Evolutionary conservation across 192 early-diverging fungal genomes (phyloP).

Genomic region (Umbelopsis isabellina): DNA sequence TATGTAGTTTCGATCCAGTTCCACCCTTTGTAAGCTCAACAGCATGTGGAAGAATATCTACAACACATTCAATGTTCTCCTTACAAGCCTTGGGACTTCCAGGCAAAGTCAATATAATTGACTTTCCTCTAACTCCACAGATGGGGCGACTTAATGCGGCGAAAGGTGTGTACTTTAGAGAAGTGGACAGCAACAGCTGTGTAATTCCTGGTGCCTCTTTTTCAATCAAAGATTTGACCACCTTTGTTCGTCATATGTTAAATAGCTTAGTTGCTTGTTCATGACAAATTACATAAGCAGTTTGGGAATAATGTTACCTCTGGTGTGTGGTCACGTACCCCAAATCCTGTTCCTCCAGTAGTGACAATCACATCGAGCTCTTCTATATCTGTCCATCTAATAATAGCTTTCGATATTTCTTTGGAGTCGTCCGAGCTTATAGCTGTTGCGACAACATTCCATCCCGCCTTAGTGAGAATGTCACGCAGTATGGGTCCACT

Average conservation of each 20-base stretch:
- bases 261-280: background rate
- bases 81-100: slow-evolving; percentile 85
- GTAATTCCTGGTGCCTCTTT: slow-evolving; percentile 71
- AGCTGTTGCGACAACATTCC: slow-evolving; percentile 42
- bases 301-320: slow-evolving; percentile 55
- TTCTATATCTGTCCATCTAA: slow-evolving; percentile 51
- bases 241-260: background rate
- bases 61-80: slow-evolving; percentile 81
- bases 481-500: slow-evolving; percentile 65
- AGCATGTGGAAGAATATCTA: slow-evolving; percentile 82
- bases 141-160: slow-evolving; percentile 87
- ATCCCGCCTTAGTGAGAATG: slow-evolving; percentile 36
- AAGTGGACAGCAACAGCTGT: slow-evolving; percentile 74
- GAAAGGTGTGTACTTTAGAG: slow-evolving; percentile 83
- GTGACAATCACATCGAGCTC: slow-evolving; percentile 74
- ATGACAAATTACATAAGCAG: background rate
- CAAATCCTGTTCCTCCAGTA: slow-evolving; percentile 94
- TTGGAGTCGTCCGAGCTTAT: slow-evolving; percentile 59
- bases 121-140: slow-evolving; percentile 59
- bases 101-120: slow-evolving; percentile 84
- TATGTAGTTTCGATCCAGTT: slow-evolving; percentile 60
- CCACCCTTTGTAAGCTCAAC: slow-evolving; percentile 68
- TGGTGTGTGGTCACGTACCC: slow-evolving; percentile 83
- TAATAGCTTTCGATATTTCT: slow-evolving; percentile 54
- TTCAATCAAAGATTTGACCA: background rate